A percentile compares a stretch with the other conserved stretches of the same genome.
Conservation (phyloP, 805 yeast genomes). For the Schwanniomyces sp. region DNA sequence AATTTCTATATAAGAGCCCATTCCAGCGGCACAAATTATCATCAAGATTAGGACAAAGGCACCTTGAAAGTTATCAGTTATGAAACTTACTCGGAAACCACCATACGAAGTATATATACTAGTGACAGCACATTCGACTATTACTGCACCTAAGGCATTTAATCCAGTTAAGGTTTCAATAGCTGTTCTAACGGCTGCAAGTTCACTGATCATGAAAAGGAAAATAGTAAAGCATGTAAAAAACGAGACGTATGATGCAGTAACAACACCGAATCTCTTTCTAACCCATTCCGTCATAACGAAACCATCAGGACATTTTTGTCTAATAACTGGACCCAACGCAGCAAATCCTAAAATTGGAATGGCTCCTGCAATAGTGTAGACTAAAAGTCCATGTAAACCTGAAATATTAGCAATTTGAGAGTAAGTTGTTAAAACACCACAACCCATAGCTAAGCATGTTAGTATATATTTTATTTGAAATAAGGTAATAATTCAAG, state of each 20-base stretch:
- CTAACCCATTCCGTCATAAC: conserved; percentile 95
- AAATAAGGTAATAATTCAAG: conserved; percentile 6
- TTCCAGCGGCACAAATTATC: conserved; percentile 72
- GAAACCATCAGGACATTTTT: conserved; percentile 83
- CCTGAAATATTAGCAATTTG: conserved; percentile 86
- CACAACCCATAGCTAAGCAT: conserved; percentile 76
- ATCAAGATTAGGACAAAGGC: conserved; percentile 62
- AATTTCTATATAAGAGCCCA: conserved; percentile 71
- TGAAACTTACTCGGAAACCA: conserved; percentile 84
- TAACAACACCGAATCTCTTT: conserved; percentile 68
- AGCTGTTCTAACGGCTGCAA: conserved; percentile 77
- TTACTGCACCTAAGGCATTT: conserved; percentile 75
- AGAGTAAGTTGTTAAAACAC: conserved; percentile 81
- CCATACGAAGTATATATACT: conserved; percentile 85
- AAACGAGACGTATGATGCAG: conserved; percentile 73
- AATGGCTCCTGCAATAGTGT: conserved; percentile 74
- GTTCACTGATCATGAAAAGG: conserved; percentile 83
- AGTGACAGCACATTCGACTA: conserved; percentile 84
- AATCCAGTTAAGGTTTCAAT: conserved; percentile 76
- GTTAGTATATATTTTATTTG: not conserved
- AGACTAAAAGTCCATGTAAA: conserved; percentile 81
- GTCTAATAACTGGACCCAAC: conserved; percentile 78
- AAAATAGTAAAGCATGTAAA: conserved; percentile 85
- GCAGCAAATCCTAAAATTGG: conserved; percentile 84
- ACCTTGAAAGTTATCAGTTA: conserved; percentile 89